A percentile compares a stretch with the other conserved stretches of the same genome.
Evolutionary conservation across 1,139 yeast genomes (phyloP).

Genomic region (Groenewaldozyma sp.): DNA sequence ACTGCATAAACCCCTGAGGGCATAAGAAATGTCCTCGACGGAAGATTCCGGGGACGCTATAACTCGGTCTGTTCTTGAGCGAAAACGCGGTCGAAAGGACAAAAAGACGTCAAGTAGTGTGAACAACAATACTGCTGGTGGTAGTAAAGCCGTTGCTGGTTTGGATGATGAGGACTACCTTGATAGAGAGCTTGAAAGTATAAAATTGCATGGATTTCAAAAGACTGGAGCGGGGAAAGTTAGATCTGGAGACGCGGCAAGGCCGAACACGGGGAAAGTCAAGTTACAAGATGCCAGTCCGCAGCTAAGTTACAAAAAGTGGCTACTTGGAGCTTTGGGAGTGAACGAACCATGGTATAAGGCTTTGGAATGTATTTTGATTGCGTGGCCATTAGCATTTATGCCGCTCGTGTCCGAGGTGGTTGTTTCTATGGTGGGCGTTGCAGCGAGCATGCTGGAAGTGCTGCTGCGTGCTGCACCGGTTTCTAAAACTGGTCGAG

Average conservation of each 20-base stretch:
- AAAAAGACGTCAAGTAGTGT: neutral
- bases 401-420: neutral
- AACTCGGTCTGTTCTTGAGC: slow-evolving; percentile 1
- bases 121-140: neutral
- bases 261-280: neutral
- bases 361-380: neutral
- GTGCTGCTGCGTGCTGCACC: neutral
- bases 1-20: too few species aligned
- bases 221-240: too few species aligned
- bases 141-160: neutral
- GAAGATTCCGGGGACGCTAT: slow-evolving; percentile 1
- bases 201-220: too few species aligned
- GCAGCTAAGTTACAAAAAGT: neutral
- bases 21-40: neutral
- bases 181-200: neutral
- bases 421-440: neutral
- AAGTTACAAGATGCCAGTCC: too few species aligned
- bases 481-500: neutral
- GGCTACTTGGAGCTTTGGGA: too few species aligned
- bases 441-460: too few species aligned
- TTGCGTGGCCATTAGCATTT: neutral
- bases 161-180: neutral
- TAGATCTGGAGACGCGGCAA: neutral
- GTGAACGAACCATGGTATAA: neutral
- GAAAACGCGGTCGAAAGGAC: neutral